These are phyloP conservation scores for Grosmannia clavigera DNA, from an alignment of 2,329 filamentous ascomycete species.

Conservation along the genomic window DNA sequence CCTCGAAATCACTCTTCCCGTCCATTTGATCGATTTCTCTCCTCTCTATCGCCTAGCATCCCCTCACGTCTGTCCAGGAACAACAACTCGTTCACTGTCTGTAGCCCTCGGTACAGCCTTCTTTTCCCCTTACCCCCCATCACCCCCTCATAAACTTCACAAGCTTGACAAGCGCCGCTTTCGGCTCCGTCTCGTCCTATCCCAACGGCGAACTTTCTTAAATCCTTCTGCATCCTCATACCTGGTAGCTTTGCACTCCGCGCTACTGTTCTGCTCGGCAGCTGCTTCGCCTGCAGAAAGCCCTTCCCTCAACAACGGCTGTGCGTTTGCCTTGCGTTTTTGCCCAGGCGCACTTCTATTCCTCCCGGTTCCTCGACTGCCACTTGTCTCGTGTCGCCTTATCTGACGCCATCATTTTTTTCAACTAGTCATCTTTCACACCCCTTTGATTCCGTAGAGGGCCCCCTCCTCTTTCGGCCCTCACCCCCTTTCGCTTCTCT, in stretches of 20 bases:
- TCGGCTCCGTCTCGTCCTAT: background rate
- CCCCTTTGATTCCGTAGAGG: background rate
- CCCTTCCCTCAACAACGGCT: background rate
- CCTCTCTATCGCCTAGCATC: background rate
- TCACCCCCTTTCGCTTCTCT: background rate
- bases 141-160: background rate
- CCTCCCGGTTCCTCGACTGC: background rate
- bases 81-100: background rate
- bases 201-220: background rate
- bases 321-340: too few species aligned
- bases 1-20: background rate
- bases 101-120: background rate
- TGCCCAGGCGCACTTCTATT: background rate
- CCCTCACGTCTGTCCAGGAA: background rate
- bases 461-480: background rate
- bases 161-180: background rate
- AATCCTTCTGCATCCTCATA: background rate
- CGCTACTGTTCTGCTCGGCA: too few species aligned
- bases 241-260: background rate
- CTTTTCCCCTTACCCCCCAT: background rate
- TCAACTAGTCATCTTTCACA: background rate
- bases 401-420: constrained; percentile 12
- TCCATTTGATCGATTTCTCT: background rate
- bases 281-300: background rate
- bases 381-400: constrained; percentile 3